A percentile compares a stretch with the other conserved stretches of the same genome.
These are phyloP conservation scores for Hericium erinaceus DNA, from an alignment of 768 basidiomycete genomes.

Conservation along the genomic window DNA sequence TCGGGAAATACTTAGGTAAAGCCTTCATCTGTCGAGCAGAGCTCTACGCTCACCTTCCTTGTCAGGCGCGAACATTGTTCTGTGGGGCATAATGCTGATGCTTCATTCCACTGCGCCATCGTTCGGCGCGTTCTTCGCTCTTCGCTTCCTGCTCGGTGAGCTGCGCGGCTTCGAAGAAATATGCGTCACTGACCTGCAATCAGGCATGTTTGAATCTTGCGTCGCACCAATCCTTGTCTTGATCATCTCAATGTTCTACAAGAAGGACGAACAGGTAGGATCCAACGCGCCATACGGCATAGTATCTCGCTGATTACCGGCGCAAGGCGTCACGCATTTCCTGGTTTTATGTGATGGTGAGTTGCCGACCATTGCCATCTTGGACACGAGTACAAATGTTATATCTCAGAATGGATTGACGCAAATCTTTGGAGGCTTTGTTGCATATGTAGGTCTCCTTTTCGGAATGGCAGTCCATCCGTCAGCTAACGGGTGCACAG, in stretches of 20 bases:
- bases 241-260: constrained; percentile 60
- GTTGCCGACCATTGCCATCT: not conserved
- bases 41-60: not conserved
- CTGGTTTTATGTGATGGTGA: constrained; percentile 61
- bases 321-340: constrained; percentile 44
- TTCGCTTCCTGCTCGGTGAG: constrained; percentile 53
- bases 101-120: constrained; percentile 46
- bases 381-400: not conserved
- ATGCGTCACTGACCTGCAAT: not conserved
- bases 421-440: constrained; percentile 51
- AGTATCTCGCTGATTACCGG: not conserved
- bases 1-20: constrained; percentile 54
- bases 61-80: constrained; percentile 44
- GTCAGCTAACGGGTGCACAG: constrained; percentile 17
- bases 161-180: not conserved
- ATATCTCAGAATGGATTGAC: constrained; percentile 45
- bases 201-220: constrained; percentile 61
- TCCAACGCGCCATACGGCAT: no score
- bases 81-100: constrained; percentile 55
- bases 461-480: not conserved
- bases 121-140: constrained; percentile 53
- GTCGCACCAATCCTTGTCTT: constrained; percentile 55
- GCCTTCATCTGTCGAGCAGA: not conserved
- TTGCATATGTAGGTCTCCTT: constrained; percentile 38
- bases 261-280: constrained; percentile 51